Base-by-base conservation (phyloP, 805 yeast genomes). In the Saccharomycopsis amapae region DNA sequence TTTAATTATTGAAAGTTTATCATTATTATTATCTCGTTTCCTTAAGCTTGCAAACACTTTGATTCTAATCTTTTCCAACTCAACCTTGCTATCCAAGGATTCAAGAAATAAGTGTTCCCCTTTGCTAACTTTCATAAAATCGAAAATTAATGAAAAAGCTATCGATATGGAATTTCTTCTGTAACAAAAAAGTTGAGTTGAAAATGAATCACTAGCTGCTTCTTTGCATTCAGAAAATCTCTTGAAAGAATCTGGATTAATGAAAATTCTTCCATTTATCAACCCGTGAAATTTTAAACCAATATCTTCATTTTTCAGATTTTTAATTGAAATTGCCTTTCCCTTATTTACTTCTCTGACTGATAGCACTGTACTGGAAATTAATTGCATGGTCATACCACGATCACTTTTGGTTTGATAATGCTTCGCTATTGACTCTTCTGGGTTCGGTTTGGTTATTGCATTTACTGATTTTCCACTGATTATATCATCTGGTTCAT, bases 81-180 rank as follows among this genome's bases (percentile, higher is more conserved):
- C 30, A 24, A 24, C 41, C 10, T 24, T 38, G 17, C 15, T n/a
- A 19, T 38, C 30, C 15, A 15, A 7, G 12, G 6, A 26, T 23
- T 38, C 17, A 7, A 38, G 5, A 38, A 38, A 38, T 18, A 38
- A n/a, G 12, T 24, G 31, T 4, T 20, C 28, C 10, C 24, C 18
- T 22, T 38, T 31, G n/a, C 31, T 20, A 12, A 38, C 6, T 15
- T 23, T 22, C 13, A 33, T 35, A 33, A 18, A 24, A 10, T 40
- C 26, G 9, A 30, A 13, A n/a, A 44, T 45, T 17, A 46, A 15
- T 20, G 42, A 13, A 17, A 44, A 35, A 20, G 20, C 10, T 5
- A 46, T 20, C 10, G 44, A 41, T 2, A 48, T 35, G 12, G 45
- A 48, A 33, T 50, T 50, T 37, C 53, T 42, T 38, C 53, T 22